Percentiles rank a stretch among this genome's conserved stretches.
Evolutionary conservation across 345 rosid species (phyloP).

Genomic region (Noccaea caerulescens): DNA sequence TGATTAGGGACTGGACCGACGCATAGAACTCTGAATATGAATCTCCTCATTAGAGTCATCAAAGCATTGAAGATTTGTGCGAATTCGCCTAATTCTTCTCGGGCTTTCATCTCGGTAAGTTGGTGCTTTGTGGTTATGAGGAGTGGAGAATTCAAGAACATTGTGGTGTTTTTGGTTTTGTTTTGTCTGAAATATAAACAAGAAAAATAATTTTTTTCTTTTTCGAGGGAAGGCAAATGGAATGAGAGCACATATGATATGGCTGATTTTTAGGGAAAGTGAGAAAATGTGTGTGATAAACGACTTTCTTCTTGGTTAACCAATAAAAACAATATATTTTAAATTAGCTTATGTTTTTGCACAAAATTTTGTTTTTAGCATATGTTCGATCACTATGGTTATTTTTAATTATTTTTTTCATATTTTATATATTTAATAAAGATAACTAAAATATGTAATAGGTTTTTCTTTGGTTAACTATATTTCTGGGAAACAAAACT

Average conservation of each 20-base stretch:
- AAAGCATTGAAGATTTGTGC: constrained; percentile 22
- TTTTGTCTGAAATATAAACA: constrained; percentile 26
- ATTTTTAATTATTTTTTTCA: too few species aligned
- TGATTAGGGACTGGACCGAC: constrained; percentile 44
- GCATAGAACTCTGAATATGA: constrained; percentile 34
- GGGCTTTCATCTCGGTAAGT: constrained; percentile 8
- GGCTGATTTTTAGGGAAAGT: constrained; percentile 29
- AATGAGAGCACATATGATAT: constrained; percentile 43
- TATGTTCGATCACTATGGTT: too few species aligned
- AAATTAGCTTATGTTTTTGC: not conserved
- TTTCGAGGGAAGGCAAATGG: constrained; percentile 37
- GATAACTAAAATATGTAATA: not conserved
- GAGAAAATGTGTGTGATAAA: constrained; percentile 25
- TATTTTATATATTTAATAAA: too few species aligned
- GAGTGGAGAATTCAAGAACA: not conserved
- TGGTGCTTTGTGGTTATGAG: not conserved
- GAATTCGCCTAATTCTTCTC: constrained; percentile 32
- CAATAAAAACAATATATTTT: not conserved
- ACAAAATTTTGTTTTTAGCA: too few species aligned
- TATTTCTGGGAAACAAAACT: not conserved
- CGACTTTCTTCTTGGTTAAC: constrained; percentile 4
- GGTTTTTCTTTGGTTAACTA: not conserved
- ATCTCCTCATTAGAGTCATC: constrained; percentile 31
- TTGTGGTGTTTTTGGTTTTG: not conserved
- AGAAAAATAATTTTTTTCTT: not conserved